Conservation (phyloP, 2,329 filamentous ascomycete genomes). For the Arthrinium phaeospermum region DNA sequence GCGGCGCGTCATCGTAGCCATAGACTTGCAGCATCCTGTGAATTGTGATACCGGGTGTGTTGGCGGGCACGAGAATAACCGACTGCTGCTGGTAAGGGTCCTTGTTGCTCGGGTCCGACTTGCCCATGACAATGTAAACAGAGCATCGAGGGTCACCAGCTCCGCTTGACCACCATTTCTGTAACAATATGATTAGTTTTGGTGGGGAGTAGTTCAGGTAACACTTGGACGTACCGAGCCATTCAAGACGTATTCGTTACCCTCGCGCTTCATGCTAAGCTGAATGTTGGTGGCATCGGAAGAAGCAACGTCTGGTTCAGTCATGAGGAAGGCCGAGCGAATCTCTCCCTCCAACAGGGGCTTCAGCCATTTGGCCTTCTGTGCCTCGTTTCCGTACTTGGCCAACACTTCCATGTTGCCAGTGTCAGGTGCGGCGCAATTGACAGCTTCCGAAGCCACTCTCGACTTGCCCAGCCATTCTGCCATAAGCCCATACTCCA, state of each 20-base stretch:
- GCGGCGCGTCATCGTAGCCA: conserved; percentile 97
- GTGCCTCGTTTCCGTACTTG: conserved; percentile 84
- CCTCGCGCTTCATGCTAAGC: conserved; percentile 80
- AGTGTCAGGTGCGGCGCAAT: conserved; percentile 90
- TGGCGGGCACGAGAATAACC: conserved; percentile 84
- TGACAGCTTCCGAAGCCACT: conserved; percentile 83
- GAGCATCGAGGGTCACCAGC: conserved; percentile 91
- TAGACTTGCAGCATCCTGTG: conserved; percentile 93
- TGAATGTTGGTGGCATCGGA: conserved; percentile 94
- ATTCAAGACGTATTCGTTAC: conserved; percentile 89
- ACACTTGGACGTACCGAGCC: conserved; percentile 48
- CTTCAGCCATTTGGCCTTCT: conserved; percentile 83
- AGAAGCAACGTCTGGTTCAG: conserved; percentile 85
- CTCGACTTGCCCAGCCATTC: conserved; percentile 90
- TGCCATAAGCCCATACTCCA: conserved; percentile 98
- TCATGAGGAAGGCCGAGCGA: conserved; percentile 91
- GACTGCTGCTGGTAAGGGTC: conserved; percentile 91
- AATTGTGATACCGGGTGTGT: conserved; percentile 85
- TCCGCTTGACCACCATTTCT: conserved; percentile 99
- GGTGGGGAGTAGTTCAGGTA: not conserved
- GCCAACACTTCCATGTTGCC: conserved; percentile 96
- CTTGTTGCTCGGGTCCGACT: conserved; percentile 77
- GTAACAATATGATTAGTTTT: conserved; percentile 24
- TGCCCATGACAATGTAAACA: conserved; percentile 97
- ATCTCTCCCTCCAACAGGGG: conserved; percentile 86